Percentiles rank a stretch among this genome's conserved stretches.
Conservation (phyloP, 1,139 yeast genomes). For the Lipomyces yarrowii region DNA sequence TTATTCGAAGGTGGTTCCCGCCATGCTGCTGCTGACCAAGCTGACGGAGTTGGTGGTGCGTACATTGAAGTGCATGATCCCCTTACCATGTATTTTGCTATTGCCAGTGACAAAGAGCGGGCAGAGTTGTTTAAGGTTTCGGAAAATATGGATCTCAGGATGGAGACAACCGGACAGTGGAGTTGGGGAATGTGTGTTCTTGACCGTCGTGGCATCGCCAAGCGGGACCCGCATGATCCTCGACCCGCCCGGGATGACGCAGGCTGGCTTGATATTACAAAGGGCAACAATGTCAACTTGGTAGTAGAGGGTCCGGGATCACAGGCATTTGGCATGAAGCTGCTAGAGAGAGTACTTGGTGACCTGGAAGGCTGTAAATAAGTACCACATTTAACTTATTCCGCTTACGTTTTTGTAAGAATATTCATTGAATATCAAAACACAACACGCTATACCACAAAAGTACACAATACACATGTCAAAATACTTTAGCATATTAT, state of each 20-base stretch:
- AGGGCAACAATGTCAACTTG: conserved; percentile 40
- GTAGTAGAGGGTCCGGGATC: conserved; percentile 38
- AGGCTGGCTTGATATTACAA: conserved; percentile 37
- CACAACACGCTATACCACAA: background rate
- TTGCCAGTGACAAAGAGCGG: conserved; percentile 28
- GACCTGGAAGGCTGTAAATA: background rate
- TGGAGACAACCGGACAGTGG: conserved; percentile 47
- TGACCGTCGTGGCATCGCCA: conserved; percentile 41
- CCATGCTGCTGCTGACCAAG: conserved; percentile 12
- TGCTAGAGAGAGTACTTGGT: conserved; percentile 11
- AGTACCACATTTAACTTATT: background rate
- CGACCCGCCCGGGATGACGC: conserved; percentile 36
- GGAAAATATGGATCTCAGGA: conserved; percentile 42
- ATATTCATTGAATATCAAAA: background rate
- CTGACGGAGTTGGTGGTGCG: conserved; percentile 22
- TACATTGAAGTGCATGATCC: conserved; percentile 47
- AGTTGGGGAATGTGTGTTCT: conserved; percentile 44
- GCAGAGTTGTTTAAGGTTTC: conserved; percentile 31
- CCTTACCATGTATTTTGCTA: conserved; percentile 45
- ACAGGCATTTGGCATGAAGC: conserved; percentile 2
- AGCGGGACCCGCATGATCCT: conserved; percentile 21
- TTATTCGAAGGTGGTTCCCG: conserved; percentile 8
- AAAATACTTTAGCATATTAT: background rate
- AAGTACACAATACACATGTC: background rate
- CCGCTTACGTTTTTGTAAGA: background rate